Conservation (phyloP, 768 basidiomycete species). For the Boletus sp. region DNA sequence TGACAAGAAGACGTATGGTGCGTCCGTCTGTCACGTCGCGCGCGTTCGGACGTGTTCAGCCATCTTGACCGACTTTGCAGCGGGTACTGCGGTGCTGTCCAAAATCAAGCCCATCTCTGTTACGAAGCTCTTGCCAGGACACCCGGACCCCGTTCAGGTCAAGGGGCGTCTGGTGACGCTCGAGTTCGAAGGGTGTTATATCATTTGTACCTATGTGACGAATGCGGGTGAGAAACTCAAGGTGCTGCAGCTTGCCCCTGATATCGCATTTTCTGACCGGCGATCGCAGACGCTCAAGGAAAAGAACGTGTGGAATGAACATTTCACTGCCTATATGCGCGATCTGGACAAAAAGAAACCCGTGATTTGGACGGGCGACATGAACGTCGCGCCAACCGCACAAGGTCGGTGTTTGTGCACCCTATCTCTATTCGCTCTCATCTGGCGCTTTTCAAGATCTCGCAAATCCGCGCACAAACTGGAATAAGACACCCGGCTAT, state of each 20-base stretch:
- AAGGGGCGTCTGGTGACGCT: conserved; percentile 80
- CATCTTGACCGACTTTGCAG: conserved; percentile 37
- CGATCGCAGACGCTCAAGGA: conserved; percentile 60
- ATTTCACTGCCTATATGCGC: conserved; percentile 73
- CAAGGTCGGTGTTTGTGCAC: conserved; percentile 43
- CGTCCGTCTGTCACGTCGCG: conserved; percentile 17
- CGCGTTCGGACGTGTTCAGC: background rate
- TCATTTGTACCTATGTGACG: conserved; percentile 81
- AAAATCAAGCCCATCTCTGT: conserved; percentile 72
- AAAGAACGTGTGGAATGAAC: conserved; percentile 77
- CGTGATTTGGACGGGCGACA: conserved; percentile 85
- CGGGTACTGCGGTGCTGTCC: conserved; percentile 78
- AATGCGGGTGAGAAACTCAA: conserved; percentile 80
- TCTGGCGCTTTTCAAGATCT: conserved; percentile 47
- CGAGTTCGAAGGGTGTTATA: conserved; percentile 69
- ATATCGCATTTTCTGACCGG: background rate
- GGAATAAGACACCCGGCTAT: conserved; percentile 88
- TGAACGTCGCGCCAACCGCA: conserved; percentile 83
- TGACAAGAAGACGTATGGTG: conserved; percentile 77
- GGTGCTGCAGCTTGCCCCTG: conserved; percentile 36
- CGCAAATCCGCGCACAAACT: conserved; percentile 66
- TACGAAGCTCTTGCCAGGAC: conserved; percentile 66
- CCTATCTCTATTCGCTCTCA: background rate
- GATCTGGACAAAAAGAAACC: conserved; percentile 75
- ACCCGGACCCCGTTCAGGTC: conserved; percentile 59